Base-by-base conservation (phyloP, 176 grass and related monocot species). In the Oryza punctata region DNA sequence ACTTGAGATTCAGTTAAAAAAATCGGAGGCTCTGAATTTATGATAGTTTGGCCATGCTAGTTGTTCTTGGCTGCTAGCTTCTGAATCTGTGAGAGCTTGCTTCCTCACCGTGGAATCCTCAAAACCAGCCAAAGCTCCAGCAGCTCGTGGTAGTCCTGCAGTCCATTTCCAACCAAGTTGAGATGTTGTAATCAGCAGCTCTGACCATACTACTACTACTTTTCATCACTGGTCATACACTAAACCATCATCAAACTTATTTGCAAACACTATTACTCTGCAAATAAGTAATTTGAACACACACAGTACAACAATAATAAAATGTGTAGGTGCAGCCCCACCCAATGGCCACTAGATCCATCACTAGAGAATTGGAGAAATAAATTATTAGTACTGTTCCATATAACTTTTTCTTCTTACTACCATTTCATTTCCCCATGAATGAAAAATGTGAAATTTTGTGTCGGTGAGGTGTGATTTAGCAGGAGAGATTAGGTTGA, bases 21-120 rank as follows among this genome's bases (percentile, higher is more conserved):
- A 54, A 3, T 5, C 44, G 45, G 35, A 67, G 81, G 33, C 14
- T 74, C 18, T 73, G 68, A 9, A 79, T 4, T 21, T 52, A 24
- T 33, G 13, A n/a, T 0, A 26, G 50, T 6, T 85, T 49, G 19
- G 50, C 23, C 8, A 25, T 57, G 2, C 49, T 35, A 45, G 0
- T 21, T 44, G 49, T 64, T 43, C 71, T 69, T 52, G 82, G 70
- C 13, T 11, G 66, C 49, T 76, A 75, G 82, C 50, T 5, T 81
- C 70, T 76, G 63, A 12, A 26, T 63, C 27, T 10, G 18, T 26
- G 76, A 49, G 12, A 63, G 81, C 64, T 65, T 81, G 69, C 77
- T 69, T 85, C 29, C 57, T 65, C 23, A 30, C 60, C 9, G 2
- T 28, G 84, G 84, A 73, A 86, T 80, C 76, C 32, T 70, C 18